phyloP scores from a whole-genome alignment of 2,329 filamentous ascomycete genomes.

The Aspergillus sergii region DNA sequence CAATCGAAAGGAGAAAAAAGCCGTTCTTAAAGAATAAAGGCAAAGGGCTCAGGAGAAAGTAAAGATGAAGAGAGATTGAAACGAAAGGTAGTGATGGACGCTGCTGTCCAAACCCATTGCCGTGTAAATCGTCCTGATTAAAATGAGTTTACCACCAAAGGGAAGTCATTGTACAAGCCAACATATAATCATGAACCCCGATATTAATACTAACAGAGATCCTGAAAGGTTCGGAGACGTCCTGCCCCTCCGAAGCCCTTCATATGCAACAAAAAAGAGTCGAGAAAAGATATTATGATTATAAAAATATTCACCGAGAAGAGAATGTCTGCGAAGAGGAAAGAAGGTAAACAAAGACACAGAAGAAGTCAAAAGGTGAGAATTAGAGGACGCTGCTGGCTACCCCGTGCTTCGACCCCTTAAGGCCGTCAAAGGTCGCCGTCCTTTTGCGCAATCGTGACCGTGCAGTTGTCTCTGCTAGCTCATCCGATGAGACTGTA shows the following conservation, averaged over 20 bases:
- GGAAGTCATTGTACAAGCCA: conserved; percentile 28
- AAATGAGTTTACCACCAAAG: conserved; percentile 21
- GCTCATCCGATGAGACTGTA: conserved; percentile 29
- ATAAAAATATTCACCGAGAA: conserved; percentile 9
- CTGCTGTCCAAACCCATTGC: conserved; percentile 10
- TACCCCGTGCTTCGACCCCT: conserved; percentile 40
- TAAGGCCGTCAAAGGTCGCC: conserved; percentile 35
- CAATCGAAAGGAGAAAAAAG: not conserved
- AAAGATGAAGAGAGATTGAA: not conserved
- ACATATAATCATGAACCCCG: conserved; percentile 21
- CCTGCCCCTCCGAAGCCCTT: conserved; percentile 33
- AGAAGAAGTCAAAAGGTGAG: not conserved
- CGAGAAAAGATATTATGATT: conserved; percentile 6
- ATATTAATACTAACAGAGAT: conserved; percentile 18
- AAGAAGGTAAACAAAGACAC: conserved; percentile 1
- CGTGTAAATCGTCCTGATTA: conserved; percentile 11
- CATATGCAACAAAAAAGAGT: conserved; percentile 4
- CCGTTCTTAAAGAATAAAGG: not conserved
- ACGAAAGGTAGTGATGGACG: conserved; percentile 8
- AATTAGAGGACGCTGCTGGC: conserved; percentile 45
- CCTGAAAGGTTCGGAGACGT: conserved; percentile 30
- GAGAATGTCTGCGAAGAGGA: not conserved
- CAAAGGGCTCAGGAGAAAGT: not conserved
- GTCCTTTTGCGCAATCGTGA: conserved; percentile 42
- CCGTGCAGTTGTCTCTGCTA: conserved; percentile 26